Evolutionary conservation across 441 rosid species (phyloP).

Genomic region (Viola pubescens): DNA sequence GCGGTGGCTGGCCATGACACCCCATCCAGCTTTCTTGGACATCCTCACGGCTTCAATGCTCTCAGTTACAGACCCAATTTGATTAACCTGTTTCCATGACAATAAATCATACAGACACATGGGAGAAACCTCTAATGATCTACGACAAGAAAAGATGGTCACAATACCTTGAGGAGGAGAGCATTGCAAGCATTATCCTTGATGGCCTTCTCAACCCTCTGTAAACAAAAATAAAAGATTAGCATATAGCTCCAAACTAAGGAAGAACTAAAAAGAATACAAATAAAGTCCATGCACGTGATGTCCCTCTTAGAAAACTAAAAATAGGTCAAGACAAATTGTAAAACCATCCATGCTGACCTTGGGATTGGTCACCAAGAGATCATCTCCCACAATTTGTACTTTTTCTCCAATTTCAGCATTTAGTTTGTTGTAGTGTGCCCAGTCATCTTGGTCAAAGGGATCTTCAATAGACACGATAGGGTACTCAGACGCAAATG

Average conservation of each 20-base stretch:
- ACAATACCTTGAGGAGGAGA: conserved; percentile 75
- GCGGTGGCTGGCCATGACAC: conserved; percentile 97
- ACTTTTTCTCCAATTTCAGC: conserved; percentile 64
- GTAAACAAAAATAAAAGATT: not conserved
- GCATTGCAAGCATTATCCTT: conserved; percentile 86
- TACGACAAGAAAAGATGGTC: not conserved
- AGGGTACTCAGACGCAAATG: conserved; percentile 81
- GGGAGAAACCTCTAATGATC: not conserved
- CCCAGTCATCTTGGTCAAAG: conserved; percentile 99
- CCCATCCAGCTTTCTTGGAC: conserved; percentile 97
- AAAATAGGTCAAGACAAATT: not conserved
- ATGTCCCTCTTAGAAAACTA: not conserved
- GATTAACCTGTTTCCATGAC: conserved; percentile 60
- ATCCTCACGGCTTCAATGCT: conserved; percentile 94
- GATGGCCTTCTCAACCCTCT: conserved; percentile 95
- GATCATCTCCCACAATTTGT: conserved; percentile 95
- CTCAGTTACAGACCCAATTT: conserved; percentile 93
- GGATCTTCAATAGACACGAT: conserved; percentile 95
- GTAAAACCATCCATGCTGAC: conserved; percentile 24
- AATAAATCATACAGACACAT: not conserved
- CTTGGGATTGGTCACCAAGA: conserved; percentile 95
- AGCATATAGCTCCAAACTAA: not conserved
- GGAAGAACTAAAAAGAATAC: not conserved
- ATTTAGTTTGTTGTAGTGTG: conserved; percentile 67
- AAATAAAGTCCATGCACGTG: not conserved